Conservation (phyloP, 805 yeast genomes). For the Candida ulmi region DNA sequence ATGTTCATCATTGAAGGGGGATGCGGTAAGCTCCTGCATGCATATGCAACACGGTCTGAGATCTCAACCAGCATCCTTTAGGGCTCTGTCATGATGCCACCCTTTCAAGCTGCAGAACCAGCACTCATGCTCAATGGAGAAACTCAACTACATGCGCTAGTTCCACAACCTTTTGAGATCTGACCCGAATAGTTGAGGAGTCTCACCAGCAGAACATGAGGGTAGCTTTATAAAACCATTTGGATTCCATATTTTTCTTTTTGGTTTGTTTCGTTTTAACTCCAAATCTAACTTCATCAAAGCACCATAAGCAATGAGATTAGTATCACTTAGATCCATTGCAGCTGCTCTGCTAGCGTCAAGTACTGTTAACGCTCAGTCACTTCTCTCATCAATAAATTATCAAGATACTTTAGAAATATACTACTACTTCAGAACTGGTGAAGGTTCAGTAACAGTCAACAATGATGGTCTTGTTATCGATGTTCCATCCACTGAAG, state of each 20-base stretch:
- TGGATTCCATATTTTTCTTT: too few species aligned
- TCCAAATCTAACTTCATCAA: not conserved
- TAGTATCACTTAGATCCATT: not conserved
- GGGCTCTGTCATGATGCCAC: too few species aligned
- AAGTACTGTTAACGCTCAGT: conserved; percentile 17
- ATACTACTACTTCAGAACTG: conserved; percentile 17
- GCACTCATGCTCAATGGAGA: too few species aligned
- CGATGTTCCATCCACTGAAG: conserved; percentile 7
- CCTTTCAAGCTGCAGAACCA: too few species aligned
- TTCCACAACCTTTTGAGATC: too few species aligned
- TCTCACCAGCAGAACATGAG: too few species aligned
- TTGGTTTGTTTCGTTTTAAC: too few species aligned
- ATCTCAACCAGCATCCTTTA: not conserved
- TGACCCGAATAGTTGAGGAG: too few species aligned
- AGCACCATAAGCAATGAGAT: not conserved
- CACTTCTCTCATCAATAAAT: conserved; percentile 11
- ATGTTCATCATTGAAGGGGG: too few species aligned
- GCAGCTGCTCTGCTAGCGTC: conserved; percentile 12
- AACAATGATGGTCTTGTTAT: conserved; percentile 6
- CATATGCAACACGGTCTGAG: not conserved
- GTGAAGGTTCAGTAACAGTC: conserved; percentile 12
- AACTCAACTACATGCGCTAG: too few species aligned
- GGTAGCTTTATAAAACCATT: too few species aligned
- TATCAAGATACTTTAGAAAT: conserved; percentile 13
- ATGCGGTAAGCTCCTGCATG: too few species aligned